Evolutionary conservation across 805 yeast genomes (phyloP).

Genomic region (Saccharomyces kudriavzevii): DNA sequence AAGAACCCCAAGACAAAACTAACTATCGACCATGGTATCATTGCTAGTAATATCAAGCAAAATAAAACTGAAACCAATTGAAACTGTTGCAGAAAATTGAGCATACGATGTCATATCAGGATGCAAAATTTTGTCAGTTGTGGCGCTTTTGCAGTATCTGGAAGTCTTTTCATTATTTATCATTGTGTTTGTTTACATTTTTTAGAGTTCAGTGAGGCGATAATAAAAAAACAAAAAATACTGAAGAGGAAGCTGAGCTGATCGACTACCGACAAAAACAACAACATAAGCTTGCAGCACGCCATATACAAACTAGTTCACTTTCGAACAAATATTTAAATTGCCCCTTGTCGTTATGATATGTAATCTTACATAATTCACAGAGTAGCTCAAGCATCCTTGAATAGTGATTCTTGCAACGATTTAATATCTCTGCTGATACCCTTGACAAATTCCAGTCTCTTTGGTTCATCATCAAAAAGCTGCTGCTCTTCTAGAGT

Average conservation of each 20-base stretch:
- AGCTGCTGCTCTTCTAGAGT: conserved; percentile 56
- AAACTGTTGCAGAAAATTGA: background rate
- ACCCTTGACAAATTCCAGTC: conserved; percentile 37
- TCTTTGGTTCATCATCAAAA: conserved; percentile 40
- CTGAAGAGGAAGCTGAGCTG: background rate
- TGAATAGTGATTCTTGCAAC: conserved; percentile 38
- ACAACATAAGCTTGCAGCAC: background rate
- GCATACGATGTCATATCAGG: background rate
- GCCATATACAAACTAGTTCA: background rate
- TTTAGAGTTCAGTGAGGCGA: background rate
- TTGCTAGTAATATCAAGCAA: background rate
- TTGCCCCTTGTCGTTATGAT: background rate
- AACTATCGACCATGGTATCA: background rate
- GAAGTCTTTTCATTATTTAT: background rate
- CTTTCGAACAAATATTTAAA: background rate
- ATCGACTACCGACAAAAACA: background rate
- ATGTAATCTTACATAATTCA: background rate
- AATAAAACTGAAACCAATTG: background rate
- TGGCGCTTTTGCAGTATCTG: background rate
- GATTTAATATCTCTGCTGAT: conserved; percentile 45
- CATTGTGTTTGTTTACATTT: background rate
- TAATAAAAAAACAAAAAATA: background rate
- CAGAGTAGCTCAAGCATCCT: conserved; percentile 5
- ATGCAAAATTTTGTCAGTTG: background rate
- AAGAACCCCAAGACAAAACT: background rate